Evolutionary conservation across 805 yeast genomes (phyloP).

Genomic region (Candida ovalis): DNA sequence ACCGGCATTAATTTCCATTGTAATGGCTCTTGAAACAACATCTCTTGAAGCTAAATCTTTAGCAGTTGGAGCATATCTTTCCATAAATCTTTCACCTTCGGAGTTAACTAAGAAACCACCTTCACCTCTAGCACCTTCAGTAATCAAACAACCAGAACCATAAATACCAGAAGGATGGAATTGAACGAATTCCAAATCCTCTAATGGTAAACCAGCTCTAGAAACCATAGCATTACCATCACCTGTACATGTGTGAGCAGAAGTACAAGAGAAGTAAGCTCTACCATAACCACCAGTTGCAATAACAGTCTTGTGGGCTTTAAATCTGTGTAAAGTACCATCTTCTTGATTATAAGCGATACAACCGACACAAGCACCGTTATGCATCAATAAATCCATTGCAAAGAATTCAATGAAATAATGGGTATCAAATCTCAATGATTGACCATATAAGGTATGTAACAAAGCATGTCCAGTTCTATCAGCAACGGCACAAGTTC

Average conservation of each 20-base stretch:
- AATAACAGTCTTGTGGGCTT: conserved; percentile 92
- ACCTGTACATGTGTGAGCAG: conserved; percentile 99
- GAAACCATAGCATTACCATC: conserved; percentile 98
- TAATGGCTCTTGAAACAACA: conserved; percentile 96
- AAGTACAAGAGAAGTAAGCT: conserved; percentile 97
- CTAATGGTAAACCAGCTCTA: conserved; percentile 96
- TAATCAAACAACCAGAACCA: conserved; percentile 97
- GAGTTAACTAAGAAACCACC: conserved; percentile 96
- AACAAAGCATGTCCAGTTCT: conserved; percentile 97
- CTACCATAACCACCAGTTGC: conserved; percentile 99
- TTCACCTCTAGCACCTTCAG: conserved; percentile 99
- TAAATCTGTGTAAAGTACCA: conserved; percentile 96
- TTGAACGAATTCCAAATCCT: conserved; percentile 96
- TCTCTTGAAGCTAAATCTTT: conserved; percentile 98
- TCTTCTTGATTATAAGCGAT: conserved; percentile 98
- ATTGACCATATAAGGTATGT: conserved; percentile 95
- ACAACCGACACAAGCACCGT: conserved; percentile 95
- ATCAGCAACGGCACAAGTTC: conserved; percentile 99
- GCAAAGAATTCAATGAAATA: conserved; percentile 98
- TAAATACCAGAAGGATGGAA: conserved; percentile 99
- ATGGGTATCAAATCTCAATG: conserved; percentile 94
- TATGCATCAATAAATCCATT: conserved; percentile 87
- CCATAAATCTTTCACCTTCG: conserved; percentile 99
- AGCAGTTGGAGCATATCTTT: conserved; percentile 98
- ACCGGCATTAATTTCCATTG: conserved; percentile 97